Evolutionary conservation across 371 early-diverging fungal species (phyloP).

Genomic region (Mucor mucedo): DNA sequence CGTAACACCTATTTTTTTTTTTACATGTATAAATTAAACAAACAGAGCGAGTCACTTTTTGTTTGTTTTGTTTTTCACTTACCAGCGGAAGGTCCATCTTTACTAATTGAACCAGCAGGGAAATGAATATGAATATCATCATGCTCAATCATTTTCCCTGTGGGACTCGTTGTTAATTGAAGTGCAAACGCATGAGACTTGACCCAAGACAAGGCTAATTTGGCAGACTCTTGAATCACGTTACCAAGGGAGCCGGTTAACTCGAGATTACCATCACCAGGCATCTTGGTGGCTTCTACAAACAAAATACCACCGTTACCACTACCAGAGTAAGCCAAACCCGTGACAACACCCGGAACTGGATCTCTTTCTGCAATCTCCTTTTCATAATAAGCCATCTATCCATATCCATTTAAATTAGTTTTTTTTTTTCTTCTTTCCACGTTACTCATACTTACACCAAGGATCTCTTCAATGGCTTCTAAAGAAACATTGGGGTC

Average conservation of each 20-base stretch:
- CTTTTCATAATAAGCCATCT: constrained; percentile 52
- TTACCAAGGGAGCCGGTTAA: constrained; percentile 69
- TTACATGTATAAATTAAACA: constrained; percentile 1
- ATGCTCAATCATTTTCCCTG: constrained; percentile 53
- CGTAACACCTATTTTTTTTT: constrained; percentile 49
- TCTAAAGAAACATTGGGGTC: constrained; percentile 11
- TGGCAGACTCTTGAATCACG: constrained; percentile 89
- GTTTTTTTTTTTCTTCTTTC: background rate
- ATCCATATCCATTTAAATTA: background rate
- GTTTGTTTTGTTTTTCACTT: background rate
- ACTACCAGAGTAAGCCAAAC: constrained; percentile 79
- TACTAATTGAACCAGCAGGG: constrained; percentile 82
- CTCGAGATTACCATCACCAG: constrained; percentile 73
- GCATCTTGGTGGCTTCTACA: constrained; percentile 80
- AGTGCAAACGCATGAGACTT: constrained; percentile 71
- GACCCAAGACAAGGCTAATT: constrained; percentile 83
- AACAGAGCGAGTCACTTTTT: background rate
- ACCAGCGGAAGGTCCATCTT: constrained; percentile 84
- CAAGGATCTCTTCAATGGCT: constrained; percentile 68
- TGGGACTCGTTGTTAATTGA: constrained; percentile 49
- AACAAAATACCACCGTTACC: constrained; percentile 84
- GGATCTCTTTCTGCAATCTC: constrained; percentile 73
- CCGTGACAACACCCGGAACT: constrained; percentile 82
- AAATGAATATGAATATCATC: constrained; percentile 84
- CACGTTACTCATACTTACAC: constrained; percentile 38